Base-by-base conservation (phyloP, 2,329 filamentous ascomycete species). In the Talaromyces albobiverticillius region DNA sequence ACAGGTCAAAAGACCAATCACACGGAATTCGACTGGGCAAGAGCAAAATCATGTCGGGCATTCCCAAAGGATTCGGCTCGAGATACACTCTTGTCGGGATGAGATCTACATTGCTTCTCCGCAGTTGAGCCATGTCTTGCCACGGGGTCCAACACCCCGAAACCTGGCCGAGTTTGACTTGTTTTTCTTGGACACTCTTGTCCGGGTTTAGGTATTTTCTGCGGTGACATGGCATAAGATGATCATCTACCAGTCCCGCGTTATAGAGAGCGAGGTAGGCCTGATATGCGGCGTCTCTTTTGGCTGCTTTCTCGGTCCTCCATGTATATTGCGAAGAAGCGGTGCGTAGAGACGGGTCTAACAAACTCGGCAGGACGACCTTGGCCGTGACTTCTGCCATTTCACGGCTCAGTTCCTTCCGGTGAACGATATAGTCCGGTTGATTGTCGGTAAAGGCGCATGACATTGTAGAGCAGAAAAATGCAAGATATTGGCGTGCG, bases 231-330 rank as follows among this genome's bases (percentile, higher is more conserved):
- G 93, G 93, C 38, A 96, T 76, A 0, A 96, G 71, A 61, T 95
- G 79, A 13, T 95, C 82, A 57, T 89, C 91, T 1, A 97, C 71
- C 4, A 96, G 74, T 0, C 87, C 87, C 23, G 82, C 86, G 7
- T 81, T 62, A 64, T 93, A 85, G 0, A 97, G 76, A 4, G 77
- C 77, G 20, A 82, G 71, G 64, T 92, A 96, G 1, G 91, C 89
- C 63, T 89, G 82, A 57, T 95, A 94, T 0, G 90, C 88, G 1
- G 87, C 90, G 68, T 96, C 93, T 64, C 88, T 90, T 60, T 78
- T 84, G 0, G 91, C 90, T 60, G 83, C 84, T 54, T 78, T 82
- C 63, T 94, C 86, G 0, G 85, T 88, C 10, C 61, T 69, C 91
- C 91, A 96, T n/a, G 67, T 58, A 32, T 66, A 58, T 25, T 68